Base-by-base conservation (phyloP, 495 filamentous ascomycete genomes). In the Aspergillus saccharolyticus region DNA sequence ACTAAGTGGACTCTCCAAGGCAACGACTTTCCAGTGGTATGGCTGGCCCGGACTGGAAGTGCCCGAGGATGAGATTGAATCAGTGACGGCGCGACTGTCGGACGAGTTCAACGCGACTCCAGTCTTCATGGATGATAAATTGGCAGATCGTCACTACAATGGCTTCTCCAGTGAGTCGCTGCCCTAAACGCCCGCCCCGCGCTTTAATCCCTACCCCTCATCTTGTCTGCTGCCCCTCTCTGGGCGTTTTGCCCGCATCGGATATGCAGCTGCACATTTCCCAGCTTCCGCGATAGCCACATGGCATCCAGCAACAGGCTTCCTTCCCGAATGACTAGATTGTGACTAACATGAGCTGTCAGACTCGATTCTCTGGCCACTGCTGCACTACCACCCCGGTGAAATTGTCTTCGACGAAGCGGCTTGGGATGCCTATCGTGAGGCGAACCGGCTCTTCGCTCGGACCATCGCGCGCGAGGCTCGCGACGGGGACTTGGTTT, bases 331-430 rank as follows among this genome's bases (percentile, higher is more conserved):
- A 28, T 28, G 25, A 18, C 17, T 16, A 15, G n/a, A 3, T 7
- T 24, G 6, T 50, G 20, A 17, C 47, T 50, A 50, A 50, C 22
- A 15, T 50, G 47, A 50, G 10, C 45, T 60, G 5, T 28, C 65
- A 96, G 93, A 98, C 67, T 93, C 90, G 2, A 97, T 97, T 65
- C 84, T 98, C 16, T 98, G 93, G 93, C 93, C 93, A 2, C 81
- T 97, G 12, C 92, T 98, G 76, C 93, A 97, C 72, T 98, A 98
- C 70, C 94, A 98, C 70, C 92, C 93, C 39, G 92, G 92, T 62
- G 93, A 97, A 75, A 96, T 97, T 58, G 96, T 89, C 39, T 98
- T 98, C 66, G 90, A 96, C 71, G 94, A 98, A 72, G 85, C 84
- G 28, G 87, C 90, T 4, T 98, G 93, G 93, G 80, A 85, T 15